A percentile compares a stretch with the other conserved stretches of the same genome.
phyloP scores from a whole-genome alignment of 495 filamentous ascomycete genomes.

The Hypoxylon subgilvum region DNA sequence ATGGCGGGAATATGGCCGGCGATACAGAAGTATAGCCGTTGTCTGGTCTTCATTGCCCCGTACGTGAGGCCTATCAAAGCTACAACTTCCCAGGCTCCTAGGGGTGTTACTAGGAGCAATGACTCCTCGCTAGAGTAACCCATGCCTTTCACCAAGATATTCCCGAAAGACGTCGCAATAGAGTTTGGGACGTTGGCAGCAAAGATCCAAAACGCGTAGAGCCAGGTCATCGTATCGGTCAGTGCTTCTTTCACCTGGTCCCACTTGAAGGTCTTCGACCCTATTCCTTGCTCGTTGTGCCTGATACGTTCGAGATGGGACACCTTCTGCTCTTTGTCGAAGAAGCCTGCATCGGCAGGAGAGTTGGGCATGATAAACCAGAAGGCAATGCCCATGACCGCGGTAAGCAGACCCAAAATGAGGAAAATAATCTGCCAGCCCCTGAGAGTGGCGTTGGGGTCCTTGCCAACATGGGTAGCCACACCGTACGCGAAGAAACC shows the following conservation, averaged over 20 bases:
- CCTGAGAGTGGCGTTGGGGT: constrained; percentile 58
- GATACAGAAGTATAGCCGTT: constrained; percentile 43
- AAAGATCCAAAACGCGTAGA: constrained; percentile 68
- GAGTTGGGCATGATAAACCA: constrained; percentile 71
- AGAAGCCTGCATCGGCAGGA: constrained; percentile 69
- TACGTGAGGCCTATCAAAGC: constrained; percentile 53
- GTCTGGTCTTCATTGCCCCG: constrained; percentile 31
- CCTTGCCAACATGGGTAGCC: constrained; percentile 55
- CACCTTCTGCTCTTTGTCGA: constrained; percentile 64
- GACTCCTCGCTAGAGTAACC: constrained; percentile 64
- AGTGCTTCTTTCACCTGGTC: constrained; percentile 65
- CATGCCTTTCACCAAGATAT: constrained; percentile 39
- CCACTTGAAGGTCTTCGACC: constrained; percentile 70
- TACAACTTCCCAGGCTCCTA: constrained; percentile 71
- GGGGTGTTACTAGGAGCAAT: constrained; percentile 69
- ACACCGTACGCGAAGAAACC: constrained; percentile 71
- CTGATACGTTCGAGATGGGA: constrained; percentile 66
- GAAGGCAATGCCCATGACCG: constrained; percentile 63
- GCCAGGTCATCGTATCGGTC: constrained; percentile 55
- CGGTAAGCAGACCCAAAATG: constrained; percentile 66
- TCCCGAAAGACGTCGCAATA: constrained; percentile 29
- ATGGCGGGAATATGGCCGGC: constrained; percentile 54
- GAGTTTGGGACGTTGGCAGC: constrained; percentile 66
- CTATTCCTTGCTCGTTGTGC: constrained; percentile 70
- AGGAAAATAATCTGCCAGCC: constrained; percentile 75